Percentiles rank a stretch among this genome's conserved stretches.
phyloP scores from a whole-genome alignment of 495 filamentous ascomycete species.

The Talaromyces borbonicus region DNA sequence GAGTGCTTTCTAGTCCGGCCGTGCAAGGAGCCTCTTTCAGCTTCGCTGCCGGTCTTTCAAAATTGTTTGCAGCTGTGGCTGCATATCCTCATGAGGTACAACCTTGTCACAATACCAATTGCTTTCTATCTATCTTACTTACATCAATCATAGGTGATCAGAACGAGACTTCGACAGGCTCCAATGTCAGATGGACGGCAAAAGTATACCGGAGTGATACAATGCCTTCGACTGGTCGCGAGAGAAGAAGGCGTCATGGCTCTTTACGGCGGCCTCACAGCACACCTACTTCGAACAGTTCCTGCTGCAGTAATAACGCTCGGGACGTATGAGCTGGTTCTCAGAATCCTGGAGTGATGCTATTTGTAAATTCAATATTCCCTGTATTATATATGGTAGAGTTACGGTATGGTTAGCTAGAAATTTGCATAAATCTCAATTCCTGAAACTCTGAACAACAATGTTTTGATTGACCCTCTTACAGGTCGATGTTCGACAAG shows the following conservation, averaged over 20 bases:
- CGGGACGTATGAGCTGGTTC: constrained; percentile 78
- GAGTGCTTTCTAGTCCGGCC: too few relatives aligned
- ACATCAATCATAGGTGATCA: constrained; percentile 46
- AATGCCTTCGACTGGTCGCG: constrained; percentile 72
- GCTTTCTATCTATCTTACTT: constrained; percentile 9
- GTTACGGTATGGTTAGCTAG: too few relatives aligned
- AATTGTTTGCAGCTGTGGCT: constrained; percentile 66
- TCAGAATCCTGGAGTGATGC: too few relatives aligned
- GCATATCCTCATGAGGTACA: constrained; percentile 86
- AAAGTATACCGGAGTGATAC: constrained; percentile 75
- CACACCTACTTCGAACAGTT: constrained; percentile 78
- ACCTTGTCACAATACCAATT: constrained; percentile 8
- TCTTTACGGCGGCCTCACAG: constrained; percentile 77
- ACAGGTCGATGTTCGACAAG: too few relatives aligned
- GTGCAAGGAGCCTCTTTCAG: too few relatives aligned
- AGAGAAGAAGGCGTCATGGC: constrained; percentile 76
- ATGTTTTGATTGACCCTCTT: too few relatives aligned
- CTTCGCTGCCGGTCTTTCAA: constrained; percentile 69
- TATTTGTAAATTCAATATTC: too few relatives aligned
- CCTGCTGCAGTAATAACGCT: constrained; percentile 88
- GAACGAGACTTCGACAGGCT: constrained; percentile 72
- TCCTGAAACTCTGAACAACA: too few relatives aligned
- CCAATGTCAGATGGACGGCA: constrained; percentile 59
- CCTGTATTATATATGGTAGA: too few relatives aligned
- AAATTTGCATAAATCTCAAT: too few relatives aligned